Evolutionary conservation across 495 filamentous ascomycete genomes (phyloP), one percentile per base, ranked within the genome.

Genomic region (Parathielavia hyrcaniae): DNA sequence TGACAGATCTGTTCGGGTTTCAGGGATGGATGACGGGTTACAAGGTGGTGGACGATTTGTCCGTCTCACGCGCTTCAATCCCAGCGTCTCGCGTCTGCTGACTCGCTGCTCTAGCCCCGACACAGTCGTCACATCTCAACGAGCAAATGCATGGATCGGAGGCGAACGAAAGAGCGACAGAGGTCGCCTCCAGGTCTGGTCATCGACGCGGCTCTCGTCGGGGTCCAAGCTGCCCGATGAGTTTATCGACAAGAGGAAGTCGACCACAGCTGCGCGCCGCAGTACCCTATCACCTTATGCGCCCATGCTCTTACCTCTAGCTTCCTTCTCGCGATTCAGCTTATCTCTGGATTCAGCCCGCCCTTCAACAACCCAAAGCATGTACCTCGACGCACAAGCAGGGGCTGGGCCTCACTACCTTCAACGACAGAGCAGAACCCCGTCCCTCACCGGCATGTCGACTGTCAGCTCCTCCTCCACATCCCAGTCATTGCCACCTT

Each of bases 11-110:
- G 0, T 61, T 64, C n/a, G 41, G 19, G 17, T 61, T 61, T n/a
- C 62, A 64, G 23, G 40, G 61, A 38, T 59, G 44, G 12, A 41
- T 61, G 26, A 64, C 59, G 2, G 62, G 62, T 2, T 64, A 58
- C 55, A 61, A 61, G 45, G 52, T 64, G 20, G 62, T 64, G 0
- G 62, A 64, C 44, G 50, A 64, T 38, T 39, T 56, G 58, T 64
- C 12, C 30, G 61, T 50, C 22, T 26, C 44, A 5, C 55, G 10
- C 22, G 23, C 23, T n/a, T 19, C 35, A 8, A 17, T 0, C 19
- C 4, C 16, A 4, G n/a, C 19, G 5, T 14, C 19, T 4, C 8
- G 26, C 5, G 1, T 14, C 12, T 19, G 32, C 23, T 26, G 19
- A 39, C 19, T 38, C 26, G 20, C 20, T n/a, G 10, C 22, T 34